Conservation (phyloP, 2,329 filamentous ascomycete species). For the Hymenoscyphus scutula region DNA sequence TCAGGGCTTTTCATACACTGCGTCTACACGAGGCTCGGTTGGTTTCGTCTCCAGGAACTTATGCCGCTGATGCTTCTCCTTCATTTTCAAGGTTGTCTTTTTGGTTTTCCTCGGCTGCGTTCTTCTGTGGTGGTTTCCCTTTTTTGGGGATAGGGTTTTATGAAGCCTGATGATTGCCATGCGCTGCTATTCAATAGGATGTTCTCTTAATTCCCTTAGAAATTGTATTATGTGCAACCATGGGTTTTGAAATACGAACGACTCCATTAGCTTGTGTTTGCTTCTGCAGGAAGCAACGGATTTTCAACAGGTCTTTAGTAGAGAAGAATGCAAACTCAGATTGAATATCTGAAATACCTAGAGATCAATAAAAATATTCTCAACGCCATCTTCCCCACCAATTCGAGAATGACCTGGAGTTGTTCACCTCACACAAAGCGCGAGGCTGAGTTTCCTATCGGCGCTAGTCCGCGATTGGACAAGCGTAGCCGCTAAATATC, state of each 20-base stretch:
- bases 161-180: slow-evolving; percentile 15
- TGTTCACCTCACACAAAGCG: background rate
- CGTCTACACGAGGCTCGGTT: slow-evolving; percentile 9
- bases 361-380: no score
- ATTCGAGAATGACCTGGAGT: no score
- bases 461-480: slow-evolving; percentile 10
- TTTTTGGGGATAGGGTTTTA: slow-evolving; percentile 12
- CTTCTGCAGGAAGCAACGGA: no score
- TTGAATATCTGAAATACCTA: no score
- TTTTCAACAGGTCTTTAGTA: no score
- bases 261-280: no score
- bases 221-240: slow-evolving; percentile 16
- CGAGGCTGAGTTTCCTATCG: slow-evolving; percentile 1
- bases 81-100: slow-evolving; percentile 17
- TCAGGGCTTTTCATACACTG: slow-evolving; percentile 15
- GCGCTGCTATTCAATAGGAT: slow-evolving; percentile 14
- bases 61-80: slow-evolving; percentile 10
- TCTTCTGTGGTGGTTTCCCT: slow-evolving; percentile 13
- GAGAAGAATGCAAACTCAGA: no score
- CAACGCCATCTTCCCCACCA: no score
- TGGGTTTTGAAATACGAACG: slow-evolving; percentile 2
- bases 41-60: slow-evolving; percentile 13
- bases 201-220: slow-evolving; percentile 18
- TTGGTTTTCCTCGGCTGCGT: slow-evolving; percentile 6
- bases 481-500: slow-evolving; percentile 5